phyloP scores from a whole-genome alignment of 2,329 filamentous ascomycete genomes.

The Macrophomina phaseolina region DNA sequence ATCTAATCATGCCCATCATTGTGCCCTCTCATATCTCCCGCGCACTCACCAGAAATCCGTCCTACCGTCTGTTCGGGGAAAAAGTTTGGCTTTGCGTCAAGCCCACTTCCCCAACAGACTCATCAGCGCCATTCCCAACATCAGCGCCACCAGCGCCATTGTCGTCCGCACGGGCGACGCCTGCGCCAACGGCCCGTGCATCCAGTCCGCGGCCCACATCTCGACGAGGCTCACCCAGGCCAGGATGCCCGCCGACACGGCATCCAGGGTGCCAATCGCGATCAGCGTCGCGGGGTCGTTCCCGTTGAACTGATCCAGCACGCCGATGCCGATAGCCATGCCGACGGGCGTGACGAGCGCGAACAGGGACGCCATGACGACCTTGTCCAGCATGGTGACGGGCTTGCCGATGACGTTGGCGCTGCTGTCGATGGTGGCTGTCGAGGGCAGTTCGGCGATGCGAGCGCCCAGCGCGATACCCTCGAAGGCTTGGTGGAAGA shows the following conservation, averaged over 20 bases:
- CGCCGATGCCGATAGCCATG: slow-evolving; percentile 80
- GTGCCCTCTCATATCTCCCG: background rate
- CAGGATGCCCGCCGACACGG: slow-evolving; percentile 75
- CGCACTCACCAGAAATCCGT: too few relatives aligned
- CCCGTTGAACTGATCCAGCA: slow-evolving; percentile 73
- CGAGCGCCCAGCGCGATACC: slow-evolving; percentile 75
- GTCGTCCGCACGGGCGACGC: slow-evolving; percentile 56
- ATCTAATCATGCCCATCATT: background rate
- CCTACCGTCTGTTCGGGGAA: too few relatives aligned
- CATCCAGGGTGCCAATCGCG: slow-evolving; percentile 75
- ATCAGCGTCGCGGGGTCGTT: slow-evolving; percentile 72
- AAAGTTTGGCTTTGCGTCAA: slow-evolving; percentile 40
- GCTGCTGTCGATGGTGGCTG: background rate
- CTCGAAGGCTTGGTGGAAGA: slow-evolving; percentile 82
- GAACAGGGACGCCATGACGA: slow-evolving; percentile 67
- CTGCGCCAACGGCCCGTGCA: slow-evolving; percentile 56
- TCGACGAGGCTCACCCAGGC: slow-evolving; percentile 82
- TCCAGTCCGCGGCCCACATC: slow-evolving; percentile 81
- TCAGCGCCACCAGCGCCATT: slow-evolving; percentile 59
- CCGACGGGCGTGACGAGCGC: slow-evolving; percentile 76
- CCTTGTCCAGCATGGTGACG: slow-evolving; percentile 53
- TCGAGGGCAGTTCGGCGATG: slow-evolving; percentile 63
- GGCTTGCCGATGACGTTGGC: slow-evolving; percentile 22
- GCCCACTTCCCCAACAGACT: slow-evolving; percentile 78
- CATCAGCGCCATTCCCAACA: slow-evolving; percentile 71